A percentile compares a stretch with the other conserved stretches of the same genome.
Conservation (phyloP, 164 flowering plant species). For the Piper betle region DNA sequence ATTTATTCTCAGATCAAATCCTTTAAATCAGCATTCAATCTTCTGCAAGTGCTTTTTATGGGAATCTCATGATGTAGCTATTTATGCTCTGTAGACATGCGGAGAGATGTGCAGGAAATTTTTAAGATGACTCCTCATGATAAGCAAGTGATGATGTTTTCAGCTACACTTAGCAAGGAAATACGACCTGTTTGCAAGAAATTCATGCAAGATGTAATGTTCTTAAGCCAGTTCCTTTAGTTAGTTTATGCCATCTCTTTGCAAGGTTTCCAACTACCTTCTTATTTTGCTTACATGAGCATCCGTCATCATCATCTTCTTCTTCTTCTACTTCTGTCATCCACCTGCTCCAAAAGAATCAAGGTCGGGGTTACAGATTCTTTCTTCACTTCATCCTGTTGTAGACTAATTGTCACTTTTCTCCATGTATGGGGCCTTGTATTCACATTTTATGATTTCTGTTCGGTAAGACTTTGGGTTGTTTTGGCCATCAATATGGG, state of each 20-base stretch:
- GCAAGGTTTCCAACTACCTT: background rate
- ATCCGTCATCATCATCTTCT: too few relatives aligned
- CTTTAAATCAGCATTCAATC: background rate
- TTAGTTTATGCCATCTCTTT: slow-evolving; percentile 27
- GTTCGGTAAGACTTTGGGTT: background rate
- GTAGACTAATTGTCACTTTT: background rate
- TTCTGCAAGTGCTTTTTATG: background rate
- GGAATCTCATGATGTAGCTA: background rate
- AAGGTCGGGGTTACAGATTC: slow-evolving; percentile 7
- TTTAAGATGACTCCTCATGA: slow-evolving; percentile 99
- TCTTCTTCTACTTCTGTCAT: too few relatives aligned
- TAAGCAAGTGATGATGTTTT: slow-evolving; percentile 99
- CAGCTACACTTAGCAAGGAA: slow-evolving; percentile 97
- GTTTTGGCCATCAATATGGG: too few relatives aligned
- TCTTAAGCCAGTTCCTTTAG: slow-evolving; percentile 44
- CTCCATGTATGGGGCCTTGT: background rate
- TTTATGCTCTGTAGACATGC: slow-evolving; percentile 54
- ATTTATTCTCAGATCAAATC: background rate
- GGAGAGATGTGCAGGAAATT: slow-evolving; percentile 96
- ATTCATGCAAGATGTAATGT: slow-evolving; percentile 99
- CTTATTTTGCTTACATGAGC: too few relatives aligned
- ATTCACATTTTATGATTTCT: background rate
- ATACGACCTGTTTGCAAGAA: slow-evolving; percentile 99
- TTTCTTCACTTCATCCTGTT: too few relatives aligned
- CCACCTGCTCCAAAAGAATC: too few relatives aligned